These are phyloP conservation scores for Sclerotinia subarctica DNA, from an alignment of 2,329 filamentous ascomycete species.

Conservation along the genomic window DNA sequence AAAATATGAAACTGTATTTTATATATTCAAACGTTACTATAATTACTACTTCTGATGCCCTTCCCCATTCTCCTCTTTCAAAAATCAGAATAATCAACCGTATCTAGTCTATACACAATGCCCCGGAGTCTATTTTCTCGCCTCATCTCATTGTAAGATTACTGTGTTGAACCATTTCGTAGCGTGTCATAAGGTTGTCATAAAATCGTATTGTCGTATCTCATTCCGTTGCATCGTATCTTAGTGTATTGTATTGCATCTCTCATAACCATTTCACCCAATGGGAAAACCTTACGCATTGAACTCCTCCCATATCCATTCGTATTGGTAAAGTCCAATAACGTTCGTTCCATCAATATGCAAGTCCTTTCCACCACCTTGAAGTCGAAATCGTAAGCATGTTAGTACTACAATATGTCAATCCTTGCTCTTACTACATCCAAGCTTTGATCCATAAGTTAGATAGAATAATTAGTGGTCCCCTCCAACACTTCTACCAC, in stretches of 20 bases:
- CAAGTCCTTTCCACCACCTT: too few species aligned
- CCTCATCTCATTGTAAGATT: not conserved
- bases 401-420: conserved; percentile 2
- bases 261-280: not conserved
- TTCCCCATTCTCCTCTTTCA: not conserved
- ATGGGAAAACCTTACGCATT: not conserved
- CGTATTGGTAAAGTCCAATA: not conserved
- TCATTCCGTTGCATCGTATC: conserved; percentile 4
- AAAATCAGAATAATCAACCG: not conserved
- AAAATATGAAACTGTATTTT: not conserved
- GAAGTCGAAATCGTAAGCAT: not conserved
- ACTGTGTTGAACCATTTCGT: not conserved
- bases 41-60: not conserved
- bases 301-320: not conserved
- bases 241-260: not conserved
- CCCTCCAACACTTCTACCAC: conserved; percentile 2
- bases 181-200: not conserved
- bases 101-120: not conserved
- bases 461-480: not conserved
- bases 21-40: not conserved
- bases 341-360: not conserved
- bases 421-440: conserved; percentile 1
- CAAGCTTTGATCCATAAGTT: conserved; percentile 1
- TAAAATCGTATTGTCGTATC: not conserved
- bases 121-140: not conserved